Percentiles rank a stretch among this genome's conserved stretches.
phyloP scores from a whole-genome alignment of 1,284 basidiomycete genomes.

The Leccinum pachyderme region DNA sequence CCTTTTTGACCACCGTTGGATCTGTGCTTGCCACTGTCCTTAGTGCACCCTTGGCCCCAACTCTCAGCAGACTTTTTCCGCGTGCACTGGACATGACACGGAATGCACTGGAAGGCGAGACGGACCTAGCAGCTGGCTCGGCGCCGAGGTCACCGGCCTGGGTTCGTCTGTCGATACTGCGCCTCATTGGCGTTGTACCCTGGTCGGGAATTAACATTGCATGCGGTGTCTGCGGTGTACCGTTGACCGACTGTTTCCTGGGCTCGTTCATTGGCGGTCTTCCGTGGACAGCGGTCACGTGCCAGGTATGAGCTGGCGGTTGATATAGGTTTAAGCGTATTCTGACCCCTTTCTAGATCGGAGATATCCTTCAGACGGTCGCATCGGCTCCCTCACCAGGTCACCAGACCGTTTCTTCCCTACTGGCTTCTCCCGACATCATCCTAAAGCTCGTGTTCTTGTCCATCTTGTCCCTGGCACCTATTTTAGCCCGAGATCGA shows the following conservation, averaged over 20 bases:
- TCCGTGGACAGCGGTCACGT: slow-evolving; percentile 84
- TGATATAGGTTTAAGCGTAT: slow-evolving; percentile 8
- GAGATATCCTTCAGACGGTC: slow-evolving; percentile 78
- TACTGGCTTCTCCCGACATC: slow-evolving; percentile 69
- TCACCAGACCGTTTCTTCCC: slow-evolving; percentile 67
- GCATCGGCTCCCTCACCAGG: slow-evolving; percentile 65
- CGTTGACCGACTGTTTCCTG: slow-evolving; percentile 69
- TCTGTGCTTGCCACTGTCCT: slow-evolving; percentile 78
- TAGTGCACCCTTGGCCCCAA: slow-evolving; percentile 79
- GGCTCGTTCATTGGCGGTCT: slow-evolving; percentile 79
- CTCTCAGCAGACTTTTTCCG: slow-evolving; percentile 78
- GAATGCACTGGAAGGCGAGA: slow-evolving; percentile 57
- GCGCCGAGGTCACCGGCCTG: slow-evolving; percentile 62
- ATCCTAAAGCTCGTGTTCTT: slow-evolving; percentile 71
- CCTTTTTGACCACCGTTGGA: slow-evolving; percentile 81
- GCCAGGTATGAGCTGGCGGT: slow-evolving; percentile 54
- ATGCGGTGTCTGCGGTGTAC: slow-evolving; percentile 84
- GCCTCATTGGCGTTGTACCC: slow-evolving; percentile 86
- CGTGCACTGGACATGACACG: slow-evolving; percentile 81
- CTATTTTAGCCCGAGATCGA: slow-evolving; percentile 67
- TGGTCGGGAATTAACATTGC: slow-evolving; percentile 96
- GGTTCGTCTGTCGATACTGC: slow-evolving; percentile 81
- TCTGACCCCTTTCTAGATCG: slow-evolving; percentile 50
- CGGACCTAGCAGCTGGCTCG: slow-evolving; percentile 35
- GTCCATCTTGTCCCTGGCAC: slow-evolving; percentile 73